Evolutionary conservation across 164 flowering plant genomes (phyloP).

Genomic region (grape (Vitis vinifera)): DNA sequence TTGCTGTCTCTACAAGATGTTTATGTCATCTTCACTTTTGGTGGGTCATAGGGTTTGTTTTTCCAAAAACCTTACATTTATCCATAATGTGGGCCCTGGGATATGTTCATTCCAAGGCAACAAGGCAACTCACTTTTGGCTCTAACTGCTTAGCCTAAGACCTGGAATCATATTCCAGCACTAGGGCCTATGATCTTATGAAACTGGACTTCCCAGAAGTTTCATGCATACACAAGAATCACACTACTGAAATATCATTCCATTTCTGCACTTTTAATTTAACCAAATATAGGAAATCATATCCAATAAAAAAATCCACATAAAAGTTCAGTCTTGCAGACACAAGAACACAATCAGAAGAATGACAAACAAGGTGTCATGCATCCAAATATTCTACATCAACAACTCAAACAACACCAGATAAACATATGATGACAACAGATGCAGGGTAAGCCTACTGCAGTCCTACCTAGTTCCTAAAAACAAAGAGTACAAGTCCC

Average conservation of each 20-base stretch:
- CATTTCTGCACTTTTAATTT: not conserved
- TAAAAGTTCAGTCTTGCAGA: slow-evolving; percentile 4
- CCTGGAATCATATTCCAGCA: too few relatives aligned
- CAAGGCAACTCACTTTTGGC: too few relatives aligned
- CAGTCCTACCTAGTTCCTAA: too few relatives aligned
- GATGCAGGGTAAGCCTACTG: not conserved
- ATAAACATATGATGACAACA: slow-evolving; percentile 1
- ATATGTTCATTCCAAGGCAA: too few relatives aligned
- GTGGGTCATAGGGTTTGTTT: too few relatives aligned
- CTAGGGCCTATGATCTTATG: not conserved
- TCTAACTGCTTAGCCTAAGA: too few relatives aligned
- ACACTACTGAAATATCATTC: too few relatives aligned
- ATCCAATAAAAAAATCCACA: not conserved
- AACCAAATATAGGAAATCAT: not conserved
- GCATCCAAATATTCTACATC: slow-evolving; percentile 9
- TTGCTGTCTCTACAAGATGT: too few relatives aligned
- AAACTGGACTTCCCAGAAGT: not conserved
- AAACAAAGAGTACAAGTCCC: too few relatives aligned
- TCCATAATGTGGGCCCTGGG: too few relatives aligned
- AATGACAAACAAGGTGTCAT: slow-evolving; percentile 8
- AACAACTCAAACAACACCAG: not conserved
- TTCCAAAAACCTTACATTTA: too few relatives aligned
- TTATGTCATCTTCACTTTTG: too few relatives aligned
- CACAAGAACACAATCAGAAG: slow-evolving; percentile 4
- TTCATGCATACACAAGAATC: not conserved